These are phyloP conservation scores for Didymella pinodella DNA, from an alignment of 2,329 filamentous ascomycete species.

Conservation along the genomic window DNA sequence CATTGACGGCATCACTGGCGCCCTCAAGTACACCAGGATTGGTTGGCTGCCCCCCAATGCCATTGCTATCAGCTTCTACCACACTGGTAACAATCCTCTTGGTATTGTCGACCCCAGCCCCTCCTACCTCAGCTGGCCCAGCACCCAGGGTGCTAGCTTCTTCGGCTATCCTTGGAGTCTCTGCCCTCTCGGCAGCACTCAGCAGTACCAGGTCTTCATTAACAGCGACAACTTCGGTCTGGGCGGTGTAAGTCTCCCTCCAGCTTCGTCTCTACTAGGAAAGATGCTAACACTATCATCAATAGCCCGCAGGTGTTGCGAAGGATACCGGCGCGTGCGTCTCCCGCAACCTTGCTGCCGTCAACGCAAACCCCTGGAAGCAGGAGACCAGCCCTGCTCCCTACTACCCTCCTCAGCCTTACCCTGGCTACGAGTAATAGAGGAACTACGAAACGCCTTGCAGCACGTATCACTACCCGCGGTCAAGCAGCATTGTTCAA, in stretches of 20 bases:
- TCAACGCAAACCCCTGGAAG: conserved; percentile 32
- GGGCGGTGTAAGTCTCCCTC: conserved; percentile 17
- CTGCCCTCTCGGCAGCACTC: conserved; percentile 33
- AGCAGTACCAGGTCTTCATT: conserved; percentile 42
- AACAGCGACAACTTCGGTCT: conserved; percentile 34
- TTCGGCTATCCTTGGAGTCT: conserved; percentile 27
- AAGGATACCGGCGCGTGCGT: conserved; percentile 18
- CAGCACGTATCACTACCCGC: conserved; percentile 18
- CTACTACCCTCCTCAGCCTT: conserved; percentile 14
- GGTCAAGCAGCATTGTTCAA: conserved; percentile 24
- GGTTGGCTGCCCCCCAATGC: conserved; percentile 36
- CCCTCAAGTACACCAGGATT: conserved; percentile 37
- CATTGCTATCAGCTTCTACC: conserved; percentile 36
- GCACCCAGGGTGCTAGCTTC: conserved; percentile 26
- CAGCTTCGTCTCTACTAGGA: background rate
- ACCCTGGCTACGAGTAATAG: conserved; percentile 12
- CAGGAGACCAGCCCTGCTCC: conserved; percentile 14
- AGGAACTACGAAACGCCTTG: conserved; percentile 4
- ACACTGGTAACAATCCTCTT: conserved; percentile 41
- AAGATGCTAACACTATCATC: conserved; percentile 7
- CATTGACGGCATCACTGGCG: conserved; percentile 32
- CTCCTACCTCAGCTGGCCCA: conserved; percentile 41
- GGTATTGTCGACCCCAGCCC: conserved; percentile 31
- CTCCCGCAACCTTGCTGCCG: conserved; percentile 25
- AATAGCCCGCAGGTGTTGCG: conserved; percentile 25